Evolutionary conservation across 208 protist species (phyloP).

Genomic region (Trypanosoma congolense): DNA sequence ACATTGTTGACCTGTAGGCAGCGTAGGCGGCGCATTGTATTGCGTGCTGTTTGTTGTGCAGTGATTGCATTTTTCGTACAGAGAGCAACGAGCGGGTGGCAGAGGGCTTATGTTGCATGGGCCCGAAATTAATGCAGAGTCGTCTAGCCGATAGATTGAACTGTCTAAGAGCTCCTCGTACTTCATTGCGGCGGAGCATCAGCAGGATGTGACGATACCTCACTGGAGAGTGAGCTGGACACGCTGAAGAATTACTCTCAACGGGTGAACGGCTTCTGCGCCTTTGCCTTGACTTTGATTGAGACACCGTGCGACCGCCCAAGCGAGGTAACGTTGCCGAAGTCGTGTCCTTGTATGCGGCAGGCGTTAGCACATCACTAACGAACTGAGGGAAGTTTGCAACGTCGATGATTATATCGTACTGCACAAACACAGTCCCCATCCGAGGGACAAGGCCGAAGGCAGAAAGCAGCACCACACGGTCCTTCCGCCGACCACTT

Average conservation of each 20-base stretch:
- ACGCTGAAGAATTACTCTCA: background rate
- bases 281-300: constrained; percentile 12
- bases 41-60: constrained; percentile 59
- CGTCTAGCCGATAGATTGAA: constrained; percentile 21
- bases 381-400: constrained; percentile 65
- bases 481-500: constrained; percentile 16
- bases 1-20: constrained; percentile 66
- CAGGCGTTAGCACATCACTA: constrained; percentile 37
- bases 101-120: constrained; percentile 11
- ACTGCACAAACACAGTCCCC: constrained; percentile 51
- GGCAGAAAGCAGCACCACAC: constrained; percentile 56
- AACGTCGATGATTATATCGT: constrained; percentile 58
- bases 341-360: constrained; percentile 12
- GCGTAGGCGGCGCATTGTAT: constrained; percentile 54
- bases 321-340: background rate
- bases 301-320: background rate
- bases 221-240: background rate
- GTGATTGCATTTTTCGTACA: constrained; percentile 47
- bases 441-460: constrained; percentile 49
- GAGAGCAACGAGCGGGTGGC: constrained; percentile 34
- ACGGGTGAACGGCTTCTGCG: constrained; percentile 28
- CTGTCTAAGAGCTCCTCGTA: constrained; percentile 27
- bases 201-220: constrained; percentile 50
- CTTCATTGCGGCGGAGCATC: constrained; percentile 60
- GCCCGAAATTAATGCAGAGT: constrained; percentile 24